Evolutionary conservation across 768 basidiomycete species (phyloP).

Genomic region (Panaeolus papilionaceus): DNA sequence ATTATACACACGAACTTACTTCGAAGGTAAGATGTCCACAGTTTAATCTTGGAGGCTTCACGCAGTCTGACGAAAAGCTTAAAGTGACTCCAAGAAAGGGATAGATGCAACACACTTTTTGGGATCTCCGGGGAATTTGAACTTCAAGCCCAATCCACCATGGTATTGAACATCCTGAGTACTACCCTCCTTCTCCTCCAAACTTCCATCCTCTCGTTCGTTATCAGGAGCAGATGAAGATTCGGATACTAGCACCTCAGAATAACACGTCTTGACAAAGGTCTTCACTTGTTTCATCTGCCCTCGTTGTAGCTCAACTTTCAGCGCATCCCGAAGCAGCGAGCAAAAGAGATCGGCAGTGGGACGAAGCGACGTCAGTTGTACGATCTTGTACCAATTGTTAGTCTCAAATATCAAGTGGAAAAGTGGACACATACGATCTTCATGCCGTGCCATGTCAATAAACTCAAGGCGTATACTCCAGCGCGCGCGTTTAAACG

Average conservation of each 20-base stretch:
- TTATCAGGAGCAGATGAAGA: slow-evolving; percentile 63
- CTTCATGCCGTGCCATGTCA: slow-evolving; percentile 94
- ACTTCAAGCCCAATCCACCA: slow-evolving; percentile 80
- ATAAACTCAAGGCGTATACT: slow-evolving; percentile 93
- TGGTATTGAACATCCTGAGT: slow-evolving; percentile 64
- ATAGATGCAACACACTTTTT: slow-evolving; percentile 68
- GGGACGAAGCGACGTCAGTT: slow-evolving; percentile 91
- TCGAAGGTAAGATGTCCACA: slow-evolving; percentile 90
- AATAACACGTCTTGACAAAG: slow-evolving; percentile 93
- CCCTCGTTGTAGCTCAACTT: slow-evolving; percentile 86
- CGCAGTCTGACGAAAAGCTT: slow-evolving; percentile 59
- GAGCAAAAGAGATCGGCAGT: slow-evolving; percentile 94
- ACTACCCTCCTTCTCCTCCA: slow-evolving; percentile 57
- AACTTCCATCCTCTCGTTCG: slow-evolving; percentile 72
- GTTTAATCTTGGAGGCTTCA: slow-evolving; percentile 93
- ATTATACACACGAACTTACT: slow-evolving; percentile 48
- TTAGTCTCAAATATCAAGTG: slow-evolving; percentile 18
- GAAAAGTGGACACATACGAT: slow-evolving; percentile 61
- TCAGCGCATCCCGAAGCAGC: slow-evolving; percentile 86
- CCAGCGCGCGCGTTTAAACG: slow-evolving; percentile 92
- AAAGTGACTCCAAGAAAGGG: slow-evolving; percentile 11
- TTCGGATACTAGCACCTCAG: slow-evolving; percentile 80
- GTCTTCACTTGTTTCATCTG: slow-evolving; percentile 93
- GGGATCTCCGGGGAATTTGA: slow-evolving; percentile 92
- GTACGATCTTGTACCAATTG: slow-evolving; percentile 67